Evolutionary conservation across 345 rosid species (phyloP).

Genomic region (Salix dunnii): DNA sequence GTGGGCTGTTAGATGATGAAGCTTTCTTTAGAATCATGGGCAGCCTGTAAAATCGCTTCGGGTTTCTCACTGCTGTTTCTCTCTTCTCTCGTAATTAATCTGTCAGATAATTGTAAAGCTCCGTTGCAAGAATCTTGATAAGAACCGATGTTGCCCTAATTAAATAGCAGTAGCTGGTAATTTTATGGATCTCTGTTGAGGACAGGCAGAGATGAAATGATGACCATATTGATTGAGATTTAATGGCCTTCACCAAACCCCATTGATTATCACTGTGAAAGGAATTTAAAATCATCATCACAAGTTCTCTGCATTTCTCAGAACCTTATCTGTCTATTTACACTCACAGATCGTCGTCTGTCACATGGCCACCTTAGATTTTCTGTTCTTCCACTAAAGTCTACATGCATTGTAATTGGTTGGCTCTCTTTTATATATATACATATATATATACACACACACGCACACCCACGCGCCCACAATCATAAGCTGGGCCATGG

Average conservation of each 20-base stretch:
- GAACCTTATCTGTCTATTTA: not conserved
- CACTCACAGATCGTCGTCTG: not conserved
- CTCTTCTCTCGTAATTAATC: too few relatives aligned
- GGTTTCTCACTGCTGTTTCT: too few relatives aligned
- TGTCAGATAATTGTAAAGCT: too few relatives aligned
- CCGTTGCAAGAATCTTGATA: too few relatives aligned
- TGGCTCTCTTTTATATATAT: not conserved
- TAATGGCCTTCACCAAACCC: too few relatives aligned
- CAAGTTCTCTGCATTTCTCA: not conserved
- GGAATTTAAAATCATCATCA: not conserved
- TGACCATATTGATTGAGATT: too few relatives aligned
- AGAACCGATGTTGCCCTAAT: too few relatives aligned
- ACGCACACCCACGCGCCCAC: too few relatives aligned
- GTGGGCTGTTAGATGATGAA: conserved; percentile 20
- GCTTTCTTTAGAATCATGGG: not conserved
- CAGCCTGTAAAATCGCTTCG: too few relatives aligned
- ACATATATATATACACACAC: too few relatives aligned
- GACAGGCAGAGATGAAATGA: too few relatives aligned
- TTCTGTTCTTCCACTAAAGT: not conserved
- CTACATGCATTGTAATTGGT: not conserved
- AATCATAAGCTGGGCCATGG: not conserved
- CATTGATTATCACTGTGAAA: not conserved
- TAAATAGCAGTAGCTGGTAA: too few relatives aligned
- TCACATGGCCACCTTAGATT: conserved; percentile 1
- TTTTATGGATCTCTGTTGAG: not conserved